Base-by-base conservation (phyloP, 139 green algal species). In the Trebouxia sp. region DNA sequence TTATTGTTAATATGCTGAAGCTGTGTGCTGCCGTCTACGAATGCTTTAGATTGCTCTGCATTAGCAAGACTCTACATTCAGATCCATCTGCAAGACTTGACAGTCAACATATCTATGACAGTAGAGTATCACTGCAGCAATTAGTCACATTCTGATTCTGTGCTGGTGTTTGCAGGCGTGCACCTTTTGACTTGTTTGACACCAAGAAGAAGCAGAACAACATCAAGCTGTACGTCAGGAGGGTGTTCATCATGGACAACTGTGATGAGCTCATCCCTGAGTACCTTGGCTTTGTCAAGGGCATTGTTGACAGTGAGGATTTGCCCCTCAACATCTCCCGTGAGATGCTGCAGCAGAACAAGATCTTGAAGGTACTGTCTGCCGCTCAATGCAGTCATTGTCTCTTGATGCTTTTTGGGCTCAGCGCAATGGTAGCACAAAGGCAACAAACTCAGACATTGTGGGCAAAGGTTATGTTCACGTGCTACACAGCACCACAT, bases 201-300 rank as follows among this genome's bases (percentile, higher is more conserved):
- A 88, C 89, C 51, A 89, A 91, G 75, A 98, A 98, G 90, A 94
- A 94, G 86, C 56, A 65, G 47, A 98, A 98, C 91, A 99, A 99
- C 93, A 98, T 99, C 91, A 99, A 99, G 94, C 94, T 99, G 80
- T 99, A 99, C 82, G 97, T 99, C 83, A 90, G 97, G 78, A 92
- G 97, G 28, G 97, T 99, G 84, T 99, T 99, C 89, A 99, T 99
- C 93, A 99, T 99, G 96, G 97, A 99, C 94, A 99, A 99, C 94
- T 99, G 97, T 88, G 97, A 99, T 79, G 96, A 99, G 82, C 86
- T 99, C 62, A 98, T 98, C 81, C 96, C 95, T 24, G 96, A 99
- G 92, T 99, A 92, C 86, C 87, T 99, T 51, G 83, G 66, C 85
- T 99, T 99, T 66, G 90, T 98, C 69, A 98, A 98, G 95, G 96